Evolutionary conservation across 2,329 filamentous ascomycete species (phyloP).

Genomic region (Ceratocystis harringtonii): DNA sequence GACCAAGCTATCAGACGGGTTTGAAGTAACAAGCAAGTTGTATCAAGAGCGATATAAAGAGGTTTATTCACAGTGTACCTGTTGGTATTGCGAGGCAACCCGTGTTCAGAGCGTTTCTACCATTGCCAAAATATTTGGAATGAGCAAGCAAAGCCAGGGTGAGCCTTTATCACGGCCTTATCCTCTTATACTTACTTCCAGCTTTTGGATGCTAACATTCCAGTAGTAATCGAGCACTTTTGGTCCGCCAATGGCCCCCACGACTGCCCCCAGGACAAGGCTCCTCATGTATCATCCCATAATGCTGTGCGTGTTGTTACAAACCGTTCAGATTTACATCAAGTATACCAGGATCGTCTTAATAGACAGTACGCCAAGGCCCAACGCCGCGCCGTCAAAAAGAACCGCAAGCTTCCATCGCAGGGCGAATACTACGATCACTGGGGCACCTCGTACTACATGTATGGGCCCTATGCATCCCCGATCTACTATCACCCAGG

Average conservation of each 20-base stretch:
- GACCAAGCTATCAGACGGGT: constrained; percentile 44
- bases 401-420: constrained; percentile 33
- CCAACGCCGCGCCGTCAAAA: constrained; percentile 33
- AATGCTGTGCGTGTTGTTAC: constrained; percentile 39
- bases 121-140: constrained; percentile 31
- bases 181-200: neutral
- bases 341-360: constrained; percentile 24
- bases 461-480: constrained; percentile 34
- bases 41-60: constrained; percentile 52
- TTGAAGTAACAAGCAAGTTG: constrained; percentile 55
- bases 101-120: constrained; percentile 24
- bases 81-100: constrained; percentile 66
- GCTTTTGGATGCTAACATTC: neutral
- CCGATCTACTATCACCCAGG: constrained; percentile 30
- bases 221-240: constrained; percentile 27
- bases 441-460: constrained; percentile 39
- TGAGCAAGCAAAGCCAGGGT: constrained; percentile 33
- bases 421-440: constrained; percentile 37
- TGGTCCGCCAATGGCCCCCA: constrained; percentile 34
- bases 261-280: constrained; percentile 39
- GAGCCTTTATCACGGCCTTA: constrained; percentile 13
- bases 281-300: constrained; percentile 59
- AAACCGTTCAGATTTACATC: neutral
- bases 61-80: constrained; percentile 63
- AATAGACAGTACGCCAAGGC: constrained; percentile 45